Evolutionary conservation across 2,329 filamentous ascomycete genomes (phyloP), one percentile per base, ranked within the genome.

Genomic region (Kalaharituber pfeilii): DNA sequence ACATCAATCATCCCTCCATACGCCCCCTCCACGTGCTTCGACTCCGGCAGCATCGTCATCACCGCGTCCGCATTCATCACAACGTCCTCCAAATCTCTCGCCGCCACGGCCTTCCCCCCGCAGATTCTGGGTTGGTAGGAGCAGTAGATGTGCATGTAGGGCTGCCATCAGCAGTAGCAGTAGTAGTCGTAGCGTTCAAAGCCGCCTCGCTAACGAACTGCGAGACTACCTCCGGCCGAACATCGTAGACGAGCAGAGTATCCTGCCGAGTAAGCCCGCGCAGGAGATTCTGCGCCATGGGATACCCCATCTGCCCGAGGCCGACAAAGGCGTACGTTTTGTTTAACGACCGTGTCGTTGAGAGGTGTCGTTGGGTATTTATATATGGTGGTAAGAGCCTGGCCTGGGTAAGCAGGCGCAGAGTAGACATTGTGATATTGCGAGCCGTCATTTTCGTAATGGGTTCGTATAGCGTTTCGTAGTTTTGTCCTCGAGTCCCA

Each of bases 11-110:
- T 9, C 30, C 30, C 30, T n/a, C 81, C 75, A 68, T 87, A 95
- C 36, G 94, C 86, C 51, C 77, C 76, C 65, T 84, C 82, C 55
- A 96, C 89, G 66, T 96, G 89, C 26, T 81, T 75, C 1, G 89
- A 86, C 63, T 94, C 86, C 0, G 91, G 91, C 1, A 98, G 77
- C 56, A 86, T 87, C 11, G 88, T 94, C 54, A 98, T 80, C 58
- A 94, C 79, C 27, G 80, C 83, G 70, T 88, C 82, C 89, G 42
- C 42, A 66, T 78, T 75, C 67, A 83, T 78, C 13, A 79, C 79
- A 50, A 84, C 73, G 60, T 83, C 75, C 55, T 77, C 71, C 6
- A 79, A 74, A 59, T 67, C 75, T 29, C 72, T 67, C 5, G 77
- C 79, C 53, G 81, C 67, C 54, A 74, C 69, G 13, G 84, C 74